These are phyloP conservation scores for Phaffomyces thermotolerans DNA, from an alignment of 805 yeast species.

Conservation along the genomic window DNA sequence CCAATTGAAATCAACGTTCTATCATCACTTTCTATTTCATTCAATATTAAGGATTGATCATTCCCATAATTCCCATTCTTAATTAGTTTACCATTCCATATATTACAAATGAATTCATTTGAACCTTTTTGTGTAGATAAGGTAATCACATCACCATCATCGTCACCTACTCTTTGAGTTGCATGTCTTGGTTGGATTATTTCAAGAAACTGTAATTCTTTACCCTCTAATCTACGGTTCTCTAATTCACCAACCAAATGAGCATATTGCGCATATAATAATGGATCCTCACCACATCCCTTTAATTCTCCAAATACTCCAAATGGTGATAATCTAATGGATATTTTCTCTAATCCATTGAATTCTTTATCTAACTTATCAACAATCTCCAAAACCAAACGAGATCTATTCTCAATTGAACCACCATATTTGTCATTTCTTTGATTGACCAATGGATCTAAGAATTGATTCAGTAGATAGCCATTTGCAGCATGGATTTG, in stretches of 20 bases:
- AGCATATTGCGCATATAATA: slow-evolving; percentile 17
- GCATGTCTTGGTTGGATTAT: slow-evolving; percentile 19
- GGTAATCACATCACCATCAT: not conserved
- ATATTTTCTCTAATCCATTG: slow-evolving; percentile 41
- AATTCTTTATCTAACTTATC: slow-evolving; percentile 41
- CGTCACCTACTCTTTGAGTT: not conserved
- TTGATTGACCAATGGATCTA: slow-evolving; percentile 1
- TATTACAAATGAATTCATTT: slow-evolving; percentile 9
- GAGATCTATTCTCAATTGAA: slow-evolving; percentile 34
- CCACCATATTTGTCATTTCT: slow-evolving; percentile 40
- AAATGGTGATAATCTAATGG: slow-evolving; percentile 44
- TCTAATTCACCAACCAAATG: slow-evolving; percentile 27
- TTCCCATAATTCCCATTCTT: slow-evolving; percentile 5
- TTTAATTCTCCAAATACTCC: slow-evolving; percentile 33
- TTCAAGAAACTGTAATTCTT: slow-evolving; percentile 29
- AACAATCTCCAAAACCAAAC: slow-evolving; percentile 38
- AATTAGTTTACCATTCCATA: slow-evolving; percentile 19
- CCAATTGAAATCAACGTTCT: slow-evolving; percentile 29
- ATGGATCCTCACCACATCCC: slow-evolving; percentile 20
- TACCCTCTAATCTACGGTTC: slow-evolving; percentile 2
- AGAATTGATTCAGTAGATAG: no score
- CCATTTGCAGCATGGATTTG: no score
- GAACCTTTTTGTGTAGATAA: not conserved
- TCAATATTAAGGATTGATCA: not conserved
- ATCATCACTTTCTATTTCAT: not conserved